Base-by-base conservation (phyloP, 306 rosid genomes). In the Lagenaria siceraria region DNA sequence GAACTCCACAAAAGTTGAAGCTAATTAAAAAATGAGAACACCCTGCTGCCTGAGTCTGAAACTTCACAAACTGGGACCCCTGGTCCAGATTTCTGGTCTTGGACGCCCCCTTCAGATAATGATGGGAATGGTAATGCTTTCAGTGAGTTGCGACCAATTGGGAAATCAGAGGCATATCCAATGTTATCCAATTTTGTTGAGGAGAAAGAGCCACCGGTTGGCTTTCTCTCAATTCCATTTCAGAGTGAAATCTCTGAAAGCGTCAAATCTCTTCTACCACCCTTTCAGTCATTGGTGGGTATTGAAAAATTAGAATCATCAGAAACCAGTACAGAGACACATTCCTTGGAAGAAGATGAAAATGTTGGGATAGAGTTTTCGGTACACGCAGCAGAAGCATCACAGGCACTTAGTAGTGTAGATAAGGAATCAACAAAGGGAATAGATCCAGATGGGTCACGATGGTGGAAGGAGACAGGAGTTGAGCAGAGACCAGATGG, bases 1-100 rank as follows among this genome's bases (percentile, higher is more conserved):
- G 19, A 53, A 63, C 22, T 17, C 43, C n/a, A 33, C 70, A 63
- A 63, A 63, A 63, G 38, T 33, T 63, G 1, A n/a, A 0, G 43
- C 22, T 35, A 14, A 61, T 61, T 61, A 25, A 61, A 48, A 71
- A 80, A 60, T 55, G 84, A 80, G 72, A 82, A 73, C 82, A 76
- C 68, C 18, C 15, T 65, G 51, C 78, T 83, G 55, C 73, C 85
- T 40, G 83, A 46, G 18, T 82, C 90, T 10, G 88, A 79, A 15
- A 74, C 75, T 79, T 86, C 82, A 83, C 81, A 66, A 84, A 79
- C 63, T 68, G 88, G 80, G 68, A 80, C 87, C 29, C 98, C 98
- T 4, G 99, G 99, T 78, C 99, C 98, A 25, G 97, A 92, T 81
- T 92, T 96, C 82, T 96, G 99, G 98, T 88, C 96, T 35, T 96